Percentiles rank a stretch among this genome's conserved stretches.
These are phyloP conservation scores for Tulasnella sp. DNA, from an alignment of 768 basidiomycete species.

Conservation along the genomic window DNA sequence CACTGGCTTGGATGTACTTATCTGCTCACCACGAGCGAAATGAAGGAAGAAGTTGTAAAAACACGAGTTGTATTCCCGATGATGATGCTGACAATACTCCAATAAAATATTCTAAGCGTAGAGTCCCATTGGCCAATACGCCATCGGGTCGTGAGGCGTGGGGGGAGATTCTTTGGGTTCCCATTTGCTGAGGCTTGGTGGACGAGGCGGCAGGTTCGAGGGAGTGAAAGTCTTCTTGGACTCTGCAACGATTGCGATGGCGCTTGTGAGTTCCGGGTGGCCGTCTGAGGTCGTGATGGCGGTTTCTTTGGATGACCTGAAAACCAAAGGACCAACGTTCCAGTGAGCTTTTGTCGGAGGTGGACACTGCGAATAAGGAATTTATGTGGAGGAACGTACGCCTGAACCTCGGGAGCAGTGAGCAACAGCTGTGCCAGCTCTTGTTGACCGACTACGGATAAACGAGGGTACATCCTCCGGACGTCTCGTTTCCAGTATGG, in stretches of 20 bases:
- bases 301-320: slow-evolving; percentile 41
- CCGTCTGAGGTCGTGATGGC: slow-evolving; percentile 35
- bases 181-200: slow-evolving; percentile 72
- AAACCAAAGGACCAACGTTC: slow-evolving; percentile 9
- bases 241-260: slow-evolving; percentile 58
- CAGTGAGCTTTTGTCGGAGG: background rate
- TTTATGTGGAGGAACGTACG: slow-evolving; percentile 43
- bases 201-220: slow-evolving; percentile 60
- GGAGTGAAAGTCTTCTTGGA: slow-evolving; percentile 52
- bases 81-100: background rate
- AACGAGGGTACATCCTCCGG: slow-evolving; percentile 83
- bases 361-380: slow-evolving; percentile 6
- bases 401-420: slow-evolving; percentile 56
- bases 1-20: background rate
- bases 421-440: slow-evolving; percentile 75
- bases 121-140: slow-evolving; percentile 54
- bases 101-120: slow-evolving; percentile 27
- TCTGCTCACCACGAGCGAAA: background rate
- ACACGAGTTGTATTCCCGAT: background rate
- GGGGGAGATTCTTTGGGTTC: slow-evolving; percentile 58
- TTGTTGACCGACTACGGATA: slow-evolving; percentile 78
- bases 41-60: background rate
- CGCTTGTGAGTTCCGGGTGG: slow-evolving; percentile 56
- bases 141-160: slow-evolving; percentile 72
- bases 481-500: slow-evolving; percentile 97